A percentile compares a stretch with the other conserved stretches of the same genome.
Evolutionary conservation across 2,329 filamentous ascomycete genomes (phyloP).

Genomic region (Pseudogymnoascus destructans): DNA sequence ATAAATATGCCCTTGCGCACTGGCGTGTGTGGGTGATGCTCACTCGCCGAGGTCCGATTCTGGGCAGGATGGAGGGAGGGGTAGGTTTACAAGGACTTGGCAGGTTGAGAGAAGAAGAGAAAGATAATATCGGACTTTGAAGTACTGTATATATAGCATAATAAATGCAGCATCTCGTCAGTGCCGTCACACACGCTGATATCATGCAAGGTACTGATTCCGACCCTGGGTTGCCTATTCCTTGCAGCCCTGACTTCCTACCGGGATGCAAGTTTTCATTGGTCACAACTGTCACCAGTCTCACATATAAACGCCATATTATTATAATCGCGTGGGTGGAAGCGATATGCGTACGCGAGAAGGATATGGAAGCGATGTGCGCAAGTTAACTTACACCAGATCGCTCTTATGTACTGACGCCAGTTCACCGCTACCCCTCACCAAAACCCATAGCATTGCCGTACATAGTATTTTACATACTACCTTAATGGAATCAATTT

Average conservation of each 20-base stretch:
- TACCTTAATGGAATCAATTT: background rate
- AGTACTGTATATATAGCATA: background rate
- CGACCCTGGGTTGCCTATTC: background rate
- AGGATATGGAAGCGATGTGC: too few relatives aligned
- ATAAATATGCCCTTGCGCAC: background rate
- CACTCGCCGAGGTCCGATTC: background rate
- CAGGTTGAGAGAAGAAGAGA: background rate
- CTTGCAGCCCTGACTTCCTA: background rate
- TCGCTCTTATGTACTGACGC: too few relatives aligned
- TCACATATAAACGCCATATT: background rate
- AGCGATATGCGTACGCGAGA: too few relatives aligned
- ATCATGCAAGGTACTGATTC: constrained; percentile 4
- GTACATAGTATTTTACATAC: background rate
- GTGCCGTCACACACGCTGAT: background rate
- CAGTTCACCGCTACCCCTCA: background rate
- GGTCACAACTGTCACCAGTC: background rate
- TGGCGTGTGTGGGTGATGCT: background rate
- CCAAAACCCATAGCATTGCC: background rate
- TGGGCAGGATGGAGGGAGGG: too few relatives aligned
- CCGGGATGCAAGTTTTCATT: background rate
- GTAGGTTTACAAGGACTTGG: background rate
- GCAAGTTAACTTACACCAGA: too few relatives aligned
- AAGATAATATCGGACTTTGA: background rate
- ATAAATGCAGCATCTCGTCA: background rate
- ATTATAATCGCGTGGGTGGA: too few relatives aligned